Base-by-base conservation (phyloP, 2,329 filamentous ascomycete species). In the Epichloe festucae region DNA sequence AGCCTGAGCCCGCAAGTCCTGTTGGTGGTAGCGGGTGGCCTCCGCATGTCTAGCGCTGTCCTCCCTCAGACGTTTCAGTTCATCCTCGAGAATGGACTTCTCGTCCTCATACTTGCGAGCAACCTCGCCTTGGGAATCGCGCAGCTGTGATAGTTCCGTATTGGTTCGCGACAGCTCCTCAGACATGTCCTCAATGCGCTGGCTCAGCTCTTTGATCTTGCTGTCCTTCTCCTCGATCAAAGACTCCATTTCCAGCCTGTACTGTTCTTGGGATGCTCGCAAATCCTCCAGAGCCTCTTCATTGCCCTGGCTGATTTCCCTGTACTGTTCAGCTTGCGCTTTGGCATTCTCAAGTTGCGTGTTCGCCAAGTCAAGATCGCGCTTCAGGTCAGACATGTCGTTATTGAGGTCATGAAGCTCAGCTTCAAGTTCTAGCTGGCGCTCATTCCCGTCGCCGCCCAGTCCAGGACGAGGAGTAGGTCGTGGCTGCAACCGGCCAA, bases 1-100 rank as follows among this genome's bases (percentile, higher is more conserved):
- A 31, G 91, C 90, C 67, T 98, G 93, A 0, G 88, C 84, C 55
- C 93, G 90, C 42, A 97, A 79, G 60, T 97, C 90, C 60, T 95
- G 86, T 63, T 94, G 88, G 63, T 95, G 87, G 63, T 86, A 89
- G 57, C 87, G 83, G 35, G 88, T 83, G 48, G 89, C 84, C 54
- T 89, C 85, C 54, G 82, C 76, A 64, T 91, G 84, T 50, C 86
- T 81, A 57, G 89, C 86, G 53, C 85, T 85, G 58, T 95, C 86
- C 46, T 94, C 89, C 65, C 87, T 93, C 31, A 97, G 73, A 36
- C 88, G 81, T 21, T 78, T 74, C 50, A 96, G 81, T 61, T 97
- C 89, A 10, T 84, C 76, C 60, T 95, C 85, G 5, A 93, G 75
- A 17, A 79, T 78, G 5, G 79, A 73, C 70, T 91, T 95, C 65